These are phyloP conservation scores for Coemansia sp. DNA, from an alignment of 192 early-diverging fungal species.

Conservation along the genomic window DNA sequence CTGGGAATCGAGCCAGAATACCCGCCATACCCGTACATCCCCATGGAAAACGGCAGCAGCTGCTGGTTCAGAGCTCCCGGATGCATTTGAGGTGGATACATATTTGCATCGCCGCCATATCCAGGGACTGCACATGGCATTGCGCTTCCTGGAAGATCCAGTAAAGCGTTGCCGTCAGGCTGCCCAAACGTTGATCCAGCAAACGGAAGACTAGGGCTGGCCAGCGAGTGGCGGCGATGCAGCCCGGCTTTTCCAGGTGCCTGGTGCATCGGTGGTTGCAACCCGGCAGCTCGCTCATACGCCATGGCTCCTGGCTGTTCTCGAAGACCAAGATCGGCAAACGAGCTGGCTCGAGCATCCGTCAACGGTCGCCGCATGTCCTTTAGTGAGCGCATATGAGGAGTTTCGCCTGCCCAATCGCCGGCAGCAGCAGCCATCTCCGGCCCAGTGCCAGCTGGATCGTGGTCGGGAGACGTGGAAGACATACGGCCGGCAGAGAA, in stretches of 20 bases:
- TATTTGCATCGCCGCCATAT: slow-evolving; percentile 3
- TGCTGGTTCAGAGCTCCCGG: neutral
- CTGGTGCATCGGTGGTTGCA: slow-evolving; percentile 22
- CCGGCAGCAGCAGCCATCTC: neutral
- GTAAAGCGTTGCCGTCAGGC: neutral
- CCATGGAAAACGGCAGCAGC: neutral
- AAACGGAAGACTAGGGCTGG: slow-evolving; percentile 14
- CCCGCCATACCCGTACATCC: slow-evolving; percentile 11
- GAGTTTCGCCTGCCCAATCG: neutral
- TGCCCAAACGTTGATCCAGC: neutral
- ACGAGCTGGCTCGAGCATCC: slow-evolving; percentile 13
- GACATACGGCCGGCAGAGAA: slow-evolving; percentile 10
- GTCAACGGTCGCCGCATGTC: slow-evolving; percentile 36
- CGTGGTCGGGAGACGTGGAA: slow-evolving; percentile 15
- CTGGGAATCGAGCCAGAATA: slow-evolving; percentile 11
- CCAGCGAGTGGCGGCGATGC: slow-evolving; percentile 45
- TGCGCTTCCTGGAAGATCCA: neutral
- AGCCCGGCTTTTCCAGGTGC: slow-evolving; percentile 23
- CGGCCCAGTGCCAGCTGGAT: neutral
- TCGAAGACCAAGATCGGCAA: slow-evolving; percentile 1
- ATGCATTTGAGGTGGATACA: slow-evolving; percentile 12
- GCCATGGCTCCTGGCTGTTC: slow-evolving; percentile 15
- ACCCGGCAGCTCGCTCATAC: slow-evolving; percentile 24
- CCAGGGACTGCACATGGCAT: slow-evolving; percentile 8
- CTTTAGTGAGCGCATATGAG: slow-evolving; percentile 36